phyloP scores from a whole-genome alignment of 768 basidiomycete species.

The Bullera alba region DNA sequence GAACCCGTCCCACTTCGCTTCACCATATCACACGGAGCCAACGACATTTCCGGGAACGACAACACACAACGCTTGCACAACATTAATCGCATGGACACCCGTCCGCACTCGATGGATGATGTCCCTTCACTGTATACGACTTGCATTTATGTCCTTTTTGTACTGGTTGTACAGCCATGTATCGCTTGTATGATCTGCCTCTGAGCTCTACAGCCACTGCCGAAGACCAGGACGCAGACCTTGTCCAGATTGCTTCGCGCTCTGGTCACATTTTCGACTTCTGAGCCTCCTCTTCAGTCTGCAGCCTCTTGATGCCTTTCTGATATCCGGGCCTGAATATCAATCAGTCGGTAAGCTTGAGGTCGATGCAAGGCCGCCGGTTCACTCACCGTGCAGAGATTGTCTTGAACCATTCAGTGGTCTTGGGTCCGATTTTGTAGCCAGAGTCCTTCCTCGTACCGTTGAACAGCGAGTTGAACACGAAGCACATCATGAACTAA shows the following conservation, averaged over 20 bases:
- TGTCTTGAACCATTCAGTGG: constrained; percentile 27
- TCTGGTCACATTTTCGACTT: constrained; percentile 23
- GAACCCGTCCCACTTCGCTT: too few species aligned
- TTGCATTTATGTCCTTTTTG: too few species aligned
- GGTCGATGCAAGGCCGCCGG: neutral
- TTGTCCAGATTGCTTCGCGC: neutral
- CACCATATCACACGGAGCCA: too few species aligned
- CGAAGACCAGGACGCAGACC: too few species aligned
- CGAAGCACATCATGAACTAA: constrained; percentile 42
- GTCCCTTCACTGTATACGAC: too few species aligned
- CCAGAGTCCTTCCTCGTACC: constrained; percentile 19
- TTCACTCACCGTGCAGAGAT: constrained; percentile 29
- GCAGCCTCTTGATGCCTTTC: constrained; percentile 27
- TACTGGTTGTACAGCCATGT: too few species aligned
- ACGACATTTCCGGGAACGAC: too few species aligned
- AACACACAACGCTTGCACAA: too few species aligned
- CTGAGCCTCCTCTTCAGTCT: constrained; percentile 34
- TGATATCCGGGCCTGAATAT: constrained; percentile 28
- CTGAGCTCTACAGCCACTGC: too few species aligned
- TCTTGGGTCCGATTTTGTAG: constrained; percentile 18
- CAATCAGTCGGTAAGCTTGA: neutral
- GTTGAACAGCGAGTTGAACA: constrained; percentile 26
- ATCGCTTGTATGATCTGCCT: too few species aligned
- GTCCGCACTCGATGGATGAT: too few species aligned
- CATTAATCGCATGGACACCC: too few species aligned